Evolutionary conservation across 1,284 basidiomycete genomes (phyloP).

Genomic region (Heliocybe sulcata): DNA sequence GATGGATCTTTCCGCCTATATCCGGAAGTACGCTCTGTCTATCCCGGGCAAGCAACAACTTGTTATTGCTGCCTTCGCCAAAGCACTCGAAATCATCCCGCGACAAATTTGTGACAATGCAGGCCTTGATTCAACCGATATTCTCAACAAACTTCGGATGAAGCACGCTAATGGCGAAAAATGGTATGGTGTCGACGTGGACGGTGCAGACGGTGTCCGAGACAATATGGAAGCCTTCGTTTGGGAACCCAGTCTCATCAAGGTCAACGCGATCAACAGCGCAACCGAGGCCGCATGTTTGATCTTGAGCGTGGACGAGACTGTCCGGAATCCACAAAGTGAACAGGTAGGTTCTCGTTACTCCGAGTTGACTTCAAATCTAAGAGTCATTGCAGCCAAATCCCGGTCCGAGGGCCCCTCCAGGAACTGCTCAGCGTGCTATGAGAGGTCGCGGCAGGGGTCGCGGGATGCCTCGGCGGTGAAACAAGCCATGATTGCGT

Average conservation of each 20-base stretch:
- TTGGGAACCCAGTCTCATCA: slow-evolving; percentile 96
- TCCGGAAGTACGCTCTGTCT: slow-evolving; percentile 85
- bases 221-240: slow-evolving; percentile 98
- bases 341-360: slow-evolving; percentile 57
- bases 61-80: slow-evolving; percentile 93
- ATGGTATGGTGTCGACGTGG: slow-evolving; percentile 96
- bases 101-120: slow-evolving; percentile 99
- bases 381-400: slow-evolving; percentile 35
- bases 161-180: slow-evolving; percentile 83
- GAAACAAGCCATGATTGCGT: slow-evolving; percentile 12
- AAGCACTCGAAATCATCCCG: slow-evolving; percentile 95
- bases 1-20: slow-evolving; percentile 96
- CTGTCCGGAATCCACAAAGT: slow-evolving; percentile 88
- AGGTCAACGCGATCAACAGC: slow-evolving; percentile 91
- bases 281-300: slow-evolving; percentile 96
- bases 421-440: slow-evolving; percentile 78
- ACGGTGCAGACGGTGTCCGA: slow-evolving; percentile 81
- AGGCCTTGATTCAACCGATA: slow-evolving; percentile 95
- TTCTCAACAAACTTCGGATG: slow-evolving; percentile 97
- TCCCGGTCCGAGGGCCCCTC: slow-evolving; percentile 77
- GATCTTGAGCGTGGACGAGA: slow-evolving; percentile 93
- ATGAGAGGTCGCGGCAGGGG: slow-evolving; percentile 65
- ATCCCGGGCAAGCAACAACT: slow-evolving; percentile 97
- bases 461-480: slow-evolving; percentile 68
- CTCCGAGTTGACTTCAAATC: slow-evolving; percentile 4